Evolutionary conservation across 208 protist genomes (phyloP), one percentile per base, ranked within the genome.

Genomic region (Leishmania tropica): DNA sequence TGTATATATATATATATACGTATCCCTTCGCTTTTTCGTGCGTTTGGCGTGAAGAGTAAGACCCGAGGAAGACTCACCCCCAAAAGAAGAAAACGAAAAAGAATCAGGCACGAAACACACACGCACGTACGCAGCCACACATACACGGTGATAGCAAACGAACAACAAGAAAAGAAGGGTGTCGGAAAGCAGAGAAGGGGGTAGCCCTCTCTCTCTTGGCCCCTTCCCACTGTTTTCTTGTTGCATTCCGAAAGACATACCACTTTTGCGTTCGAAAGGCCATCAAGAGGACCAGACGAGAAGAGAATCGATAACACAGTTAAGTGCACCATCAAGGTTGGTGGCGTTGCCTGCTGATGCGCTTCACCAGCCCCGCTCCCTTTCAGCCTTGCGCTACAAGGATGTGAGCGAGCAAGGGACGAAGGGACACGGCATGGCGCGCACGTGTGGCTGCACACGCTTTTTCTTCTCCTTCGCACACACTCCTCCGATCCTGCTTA

Each of bases 401-500:
- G 40, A 53, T 7, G 21, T 19, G n/a, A 53, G 68, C 45, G 0
- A 31, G 45, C 45, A 74, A 19, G 65, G 47, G 24, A 28, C 28
- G 28, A 35, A 40, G 28, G 28, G 47, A 58, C 28, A 37, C 21
- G 51, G 19, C 51, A 37, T 54, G 71, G n/a, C 21, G 48, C 17
- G 35, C 72, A 60, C 4, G 48, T 62, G 17, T 28, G 6, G 37
- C 31, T 45, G 31, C 24, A 15, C 5, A 17, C 15, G 4, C 75
- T 11, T 21, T 17, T 19, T 79, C 42, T 60, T 40, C 40, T 31
- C 54, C 15, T 28, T 35, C 75, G 21, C 75, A 15, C 21, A 19
- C 15, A n/a, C 56, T 60, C 21, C 6, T n/a, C 56, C 73, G 15
- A 42, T 35, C 42, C 51, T 6, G 62, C 58, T 78, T 83, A 85